Evolutionary conservation across 768 basidiomycete genomes (phyloP), one percentile per base, ranked within the genome.

Genomic region (Collybia sp.): DNA sequence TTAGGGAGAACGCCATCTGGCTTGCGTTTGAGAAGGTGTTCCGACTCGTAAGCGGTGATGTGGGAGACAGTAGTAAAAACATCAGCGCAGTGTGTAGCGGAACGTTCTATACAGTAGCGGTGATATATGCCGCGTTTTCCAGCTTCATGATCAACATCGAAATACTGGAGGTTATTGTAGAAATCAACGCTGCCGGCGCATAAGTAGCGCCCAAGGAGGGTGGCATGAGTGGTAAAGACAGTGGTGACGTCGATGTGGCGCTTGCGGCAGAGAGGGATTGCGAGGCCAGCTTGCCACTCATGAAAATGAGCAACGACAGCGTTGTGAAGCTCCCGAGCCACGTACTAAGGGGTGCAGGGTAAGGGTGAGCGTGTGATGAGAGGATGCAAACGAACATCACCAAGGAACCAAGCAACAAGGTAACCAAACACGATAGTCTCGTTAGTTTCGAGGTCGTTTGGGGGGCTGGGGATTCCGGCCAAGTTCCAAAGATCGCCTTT

Each of bases 81-180:
- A 61, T 99, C 96, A 3, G 94, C 85, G 53, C 93, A 96, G 59
- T 99, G 96, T 0, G 94, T 76, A 1, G 95, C 81, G 3, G 90
- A 88, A 43, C 96, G 83, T 64, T 99, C 96, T 63, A 99, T 93
- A 65, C 96, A 99, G 71, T 99, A 98, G 51, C 78, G 69, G 63
- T 99, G 96, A 67, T 99, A 99, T 63, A 99, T 99, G 12, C 96
- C 96, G 49, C 96, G 83, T 70, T 98, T 98, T 35, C 96, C 96
- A 0, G 96, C 96, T 68, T 99, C 96, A 61, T 98, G 95, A 58
- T 99, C 96, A 49, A 98, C 96, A 55, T 99, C 96, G 64, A 99
- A 99, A 74, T 98, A 97, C 64, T 95, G 92, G 15, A 99, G 76
- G 64, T 99, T 97, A 75, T 98, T 99, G 79, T 99, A 99, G 58